Evolutionary conservation across 2,329 filamentous ascomycete genomes (phyloP).

Genomic region (Xylaria sp.): DNA sequence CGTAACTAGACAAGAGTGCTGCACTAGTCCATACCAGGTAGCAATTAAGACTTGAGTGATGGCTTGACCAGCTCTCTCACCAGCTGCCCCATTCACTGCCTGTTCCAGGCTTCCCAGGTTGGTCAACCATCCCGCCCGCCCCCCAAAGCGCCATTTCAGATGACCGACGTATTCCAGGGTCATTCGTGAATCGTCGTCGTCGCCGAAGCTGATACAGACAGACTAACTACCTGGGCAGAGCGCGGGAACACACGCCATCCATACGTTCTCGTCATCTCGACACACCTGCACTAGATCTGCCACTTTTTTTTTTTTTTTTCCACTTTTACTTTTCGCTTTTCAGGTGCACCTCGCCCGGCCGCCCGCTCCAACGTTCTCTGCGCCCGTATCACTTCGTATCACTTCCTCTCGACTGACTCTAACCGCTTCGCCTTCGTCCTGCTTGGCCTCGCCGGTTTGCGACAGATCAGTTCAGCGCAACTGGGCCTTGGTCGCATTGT

Average conservation of each 20-base stretch:
- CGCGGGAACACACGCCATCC: not conserved
- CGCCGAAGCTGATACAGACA: conserved; percentile 7
- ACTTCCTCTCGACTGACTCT: not conserved
- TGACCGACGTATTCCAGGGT: no score
- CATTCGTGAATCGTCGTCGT: no score
- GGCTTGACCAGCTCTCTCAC: not conserved
- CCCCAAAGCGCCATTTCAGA: not conserved
- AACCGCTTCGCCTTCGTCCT: not conserved
- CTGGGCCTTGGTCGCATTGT: conserved; percentile 13
- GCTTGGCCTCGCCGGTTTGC: conserved; percentile 14
- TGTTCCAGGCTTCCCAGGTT: not conserved
- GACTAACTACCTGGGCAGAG: no score
- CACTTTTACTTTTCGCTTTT: no score
- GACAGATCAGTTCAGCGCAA: conserved; percentile 5
- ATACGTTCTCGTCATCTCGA: conserved; percentile 15
- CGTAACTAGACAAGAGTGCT: no score
- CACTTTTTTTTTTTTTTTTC: conserved; percentile 19
- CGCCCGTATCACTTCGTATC: not conserved
- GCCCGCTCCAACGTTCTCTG: not conserved
- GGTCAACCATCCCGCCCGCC: not conserved
- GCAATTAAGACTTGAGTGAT: not conserved
- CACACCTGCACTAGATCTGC: conserved; percentile 19
- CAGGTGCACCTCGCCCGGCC: conserved; percentile 13
- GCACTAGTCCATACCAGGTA: no score
- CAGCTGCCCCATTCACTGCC: not conserved